phyloP scores from a whole-genome alignment of 78 protist species.

The Dictyostelium brefeldianum region DNA sequence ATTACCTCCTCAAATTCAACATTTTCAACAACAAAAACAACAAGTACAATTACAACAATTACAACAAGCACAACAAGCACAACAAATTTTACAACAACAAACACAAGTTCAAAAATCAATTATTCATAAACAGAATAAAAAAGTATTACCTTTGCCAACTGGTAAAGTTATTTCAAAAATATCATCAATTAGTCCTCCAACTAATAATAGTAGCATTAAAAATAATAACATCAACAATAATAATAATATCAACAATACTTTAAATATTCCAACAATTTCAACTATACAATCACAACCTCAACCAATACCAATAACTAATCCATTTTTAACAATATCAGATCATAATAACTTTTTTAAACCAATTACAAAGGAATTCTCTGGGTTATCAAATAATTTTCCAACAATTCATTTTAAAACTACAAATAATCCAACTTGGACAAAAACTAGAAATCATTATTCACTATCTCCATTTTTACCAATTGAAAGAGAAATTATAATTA shows the following conservation, averaged over 20 bases:
- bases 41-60: conserved; percentile 7
- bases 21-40: background rate
- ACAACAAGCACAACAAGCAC: background rate
- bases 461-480: conserved; percentile 60
- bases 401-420: conserved; percentile 13
- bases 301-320: background rate
- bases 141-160: no score
- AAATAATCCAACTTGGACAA: conserved; percentile 28
- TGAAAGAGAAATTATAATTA: conserved; percentile 38
- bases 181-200: no score
- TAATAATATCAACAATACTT: background rate
- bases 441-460: conserved; percentile 41
- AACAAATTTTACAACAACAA: background rate
- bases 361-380: conserved; percentile 41
- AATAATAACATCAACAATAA: background rate
- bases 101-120: background rate
- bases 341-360: conserved; percentile 40
- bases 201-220: background rate
- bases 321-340: conserved; percentile 12
- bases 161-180: no score
- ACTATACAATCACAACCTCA: no score
- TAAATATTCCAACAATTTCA: no score
- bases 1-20: background rate
- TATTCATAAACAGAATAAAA: background rate
- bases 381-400: conserved; percentile 23